These are phyloP conservation scores for Pseudogymnoascus sp. DNA, from an alignment of 2,329 filamentous ascomycete genomes.

Conservation along the genomic window DNA sequence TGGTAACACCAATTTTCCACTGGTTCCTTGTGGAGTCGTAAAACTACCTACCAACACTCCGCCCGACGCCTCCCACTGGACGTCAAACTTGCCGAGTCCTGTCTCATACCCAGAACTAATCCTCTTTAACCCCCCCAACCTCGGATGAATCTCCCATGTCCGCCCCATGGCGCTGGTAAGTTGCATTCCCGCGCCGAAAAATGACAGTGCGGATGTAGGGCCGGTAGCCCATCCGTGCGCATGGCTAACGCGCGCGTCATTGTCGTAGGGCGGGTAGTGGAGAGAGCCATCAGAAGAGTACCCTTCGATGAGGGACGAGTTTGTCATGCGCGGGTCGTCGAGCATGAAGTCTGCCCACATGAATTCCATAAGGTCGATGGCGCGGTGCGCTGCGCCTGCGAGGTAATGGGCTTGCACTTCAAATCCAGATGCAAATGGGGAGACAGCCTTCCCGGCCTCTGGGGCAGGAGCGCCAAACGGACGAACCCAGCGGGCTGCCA, in stretches of 20 bases:
- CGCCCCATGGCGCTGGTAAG: constrained; percentile 23
- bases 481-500: constrained; percentile 20
- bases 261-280: constrained; percentile 30
- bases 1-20: constrained; percentile 12
- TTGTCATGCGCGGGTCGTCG: constrained; percentile 33
- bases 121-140: constrained; percentile 29
- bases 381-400: constrained; percentile 33
- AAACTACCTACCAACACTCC: not conserved
- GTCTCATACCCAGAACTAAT: constrained; percentile 34
- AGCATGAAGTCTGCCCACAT: constrained; percentile 49
- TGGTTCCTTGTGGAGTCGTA: constrained; percentile 10
- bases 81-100: constrained; percentile 30
- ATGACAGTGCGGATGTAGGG: constrained; percentile 29
- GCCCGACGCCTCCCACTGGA: constrained; percentile 18
- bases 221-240: constrained; percentile 33
- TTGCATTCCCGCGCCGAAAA: constrained; percentile 27
- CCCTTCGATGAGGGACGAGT: constrained; percentile 36
- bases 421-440: constrained; percentile 40
- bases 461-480: constrained; percentile 36
- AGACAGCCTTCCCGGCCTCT: constrained; percentile 40
- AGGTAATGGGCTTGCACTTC: constrained; percentile 39
- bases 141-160: constrained; percentile 25
- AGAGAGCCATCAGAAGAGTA: constrained; percentile 33
- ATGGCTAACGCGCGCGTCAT: constrained; percentile 28
- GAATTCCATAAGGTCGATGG: constrained; percentile 36